A percentile compares a stretch with the other conserved stretches of the same genome.
Evolutionary conservation across 345 rosid species (phyloP).

Genomic region (Atalantia buxifolia): DNA sequence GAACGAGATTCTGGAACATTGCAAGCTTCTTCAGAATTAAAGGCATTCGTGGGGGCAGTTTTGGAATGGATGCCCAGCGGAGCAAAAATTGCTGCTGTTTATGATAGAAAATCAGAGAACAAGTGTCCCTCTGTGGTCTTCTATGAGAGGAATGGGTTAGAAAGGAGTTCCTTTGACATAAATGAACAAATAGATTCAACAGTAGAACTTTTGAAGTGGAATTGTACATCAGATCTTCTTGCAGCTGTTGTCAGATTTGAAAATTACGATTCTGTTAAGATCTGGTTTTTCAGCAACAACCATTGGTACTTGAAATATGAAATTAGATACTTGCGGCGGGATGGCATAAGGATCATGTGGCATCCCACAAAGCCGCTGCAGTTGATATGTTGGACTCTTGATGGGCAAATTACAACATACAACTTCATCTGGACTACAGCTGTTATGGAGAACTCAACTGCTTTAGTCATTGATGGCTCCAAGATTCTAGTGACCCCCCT

Average conservation of each 20-base stretch:
- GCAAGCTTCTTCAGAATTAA: conserved; percentile 72
- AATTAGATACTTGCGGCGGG: conserved; percentile 52
- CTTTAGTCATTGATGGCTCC: conserved; percentile 73
- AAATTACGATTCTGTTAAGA: conserved; percentile 54
- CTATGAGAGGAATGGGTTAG: conserved; percentile 88
- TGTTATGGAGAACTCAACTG: conserved; percentile 73
- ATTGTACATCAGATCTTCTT: conserved; percentile 83
- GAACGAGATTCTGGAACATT: conserved; percentile 78
- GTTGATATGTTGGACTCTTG: conserved; percentile 80
- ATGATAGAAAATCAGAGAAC: conserved; percentile 52
- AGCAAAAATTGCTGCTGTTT: conserved; percentile 82
- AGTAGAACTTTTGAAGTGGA: conserved; percentile 78
- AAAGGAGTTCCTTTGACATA: conserved; percentile 64
- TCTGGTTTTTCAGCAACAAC: conserved; percentile 88
- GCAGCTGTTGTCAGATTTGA: conserved; percentile 66
- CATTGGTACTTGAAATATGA: conserved; percentile 95
- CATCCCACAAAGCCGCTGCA: conserved; percentile 88
- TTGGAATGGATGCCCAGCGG: conserved; percentile 99
- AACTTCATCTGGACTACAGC: conserved; percentile 79
- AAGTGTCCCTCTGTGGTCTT: conserved; percentile 59
- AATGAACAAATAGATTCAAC: conserved; percentile 46
- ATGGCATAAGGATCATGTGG: conserved; percentile 82
- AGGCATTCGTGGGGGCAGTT: conserved; percentile 56
- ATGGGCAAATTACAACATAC: conserved; percentile 60
- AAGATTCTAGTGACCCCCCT: conserved; percentile 81